A percentile compares a stretch with the other conserved stretches of the same genome.
Evolutionary conservation across 345 rosid species (phyloP).

Genomic region (Eucalyptus marginata): DNA sequence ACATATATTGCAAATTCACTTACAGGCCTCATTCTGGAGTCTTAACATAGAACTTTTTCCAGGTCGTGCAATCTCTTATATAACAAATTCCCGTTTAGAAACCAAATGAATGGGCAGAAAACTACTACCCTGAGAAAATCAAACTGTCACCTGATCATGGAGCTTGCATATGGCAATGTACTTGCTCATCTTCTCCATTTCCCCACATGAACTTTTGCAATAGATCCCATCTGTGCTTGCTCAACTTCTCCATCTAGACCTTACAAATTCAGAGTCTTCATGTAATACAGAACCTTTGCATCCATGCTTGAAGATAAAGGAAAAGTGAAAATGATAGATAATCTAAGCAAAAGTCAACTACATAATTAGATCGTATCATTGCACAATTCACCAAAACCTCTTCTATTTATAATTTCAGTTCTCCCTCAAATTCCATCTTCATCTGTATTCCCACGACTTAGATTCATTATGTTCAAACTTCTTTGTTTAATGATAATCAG

Average conservation of each 20-base stretch:
- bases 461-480: background rate
- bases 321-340: background rate
- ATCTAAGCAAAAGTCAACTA: background rate
- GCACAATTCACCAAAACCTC: background rate
- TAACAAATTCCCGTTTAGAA: background rate
- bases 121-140: background rate
- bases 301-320: background rate
- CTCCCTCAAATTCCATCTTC: background rate
- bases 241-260: background rate
- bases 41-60: background rate
- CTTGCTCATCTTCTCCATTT: background rate
- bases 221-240: background rate
- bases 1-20: background rate
- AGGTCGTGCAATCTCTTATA: background rate
- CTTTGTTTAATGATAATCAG: background rate
- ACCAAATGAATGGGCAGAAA: background rate
- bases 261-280: background rate
- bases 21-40: background rate
- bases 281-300: background rate
- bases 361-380: background rate
- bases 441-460: background rate
- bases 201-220: background rate
- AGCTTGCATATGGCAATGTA: background rate
- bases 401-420: background rate
- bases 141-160: background rate